Conservation (phyloP, 176 grass and related monocot species). For the Elymus sibiricus region DNA sequence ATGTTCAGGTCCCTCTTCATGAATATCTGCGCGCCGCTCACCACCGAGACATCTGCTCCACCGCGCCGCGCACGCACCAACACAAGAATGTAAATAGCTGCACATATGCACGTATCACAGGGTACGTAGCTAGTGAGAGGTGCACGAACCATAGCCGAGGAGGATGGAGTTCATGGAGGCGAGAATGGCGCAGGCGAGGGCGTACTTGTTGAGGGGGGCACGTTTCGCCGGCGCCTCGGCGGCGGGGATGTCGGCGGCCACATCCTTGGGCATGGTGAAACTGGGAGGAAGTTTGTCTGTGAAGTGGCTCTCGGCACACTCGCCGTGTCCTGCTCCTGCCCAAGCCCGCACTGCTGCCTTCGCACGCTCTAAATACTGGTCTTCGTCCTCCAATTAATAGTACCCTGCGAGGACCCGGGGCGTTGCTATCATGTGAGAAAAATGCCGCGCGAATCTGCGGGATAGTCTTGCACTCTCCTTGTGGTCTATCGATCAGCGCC, state of each 20-base stretch:
- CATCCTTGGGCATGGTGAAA: constrained; percentile 33
- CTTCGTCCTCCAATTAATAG: background rate
- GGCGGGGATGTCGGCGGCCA: constrained; percentile 12
- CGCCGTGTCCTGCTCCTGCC: background rate
- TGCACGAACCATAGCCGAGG: constrained; percentile 66
- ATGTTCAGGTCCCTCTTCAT: constrained; percentile 73
- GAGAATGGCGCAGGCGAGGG: constrained; percentile 59
- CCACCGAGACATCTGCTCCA: constrained; percentile 52
- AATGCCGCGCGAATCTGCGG: background rate
- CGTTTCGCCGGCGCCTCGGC: constrained; percentile 42
- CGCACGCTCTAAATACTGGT: background rate
- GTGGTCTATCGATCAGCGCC: background rate
- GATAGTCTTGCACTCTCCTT: background rate
- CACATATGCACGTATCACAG: background rate
- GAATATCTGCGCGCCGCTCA: constrained; percentile 73
- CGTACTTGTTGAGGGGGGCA: constrained; percentile 56
- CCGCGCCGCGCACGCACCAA: background rate
- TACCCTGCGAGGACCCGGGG: background rate
- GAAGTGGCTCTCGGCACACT: background rate
- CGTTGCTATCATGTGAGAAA: background rate
- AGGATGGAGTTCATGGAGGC: constrained; percentile 82
- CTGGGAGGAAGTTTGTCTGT: background rate
- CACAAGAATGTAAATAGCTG: background rate
- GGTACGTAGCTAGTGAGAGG: background rate
- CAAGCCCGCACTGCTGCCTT: background rate